Evolutionary conservation across 176 grass and related monocot genomes (phyloP).

Genomic region (Zoysia japonica): DNA sequence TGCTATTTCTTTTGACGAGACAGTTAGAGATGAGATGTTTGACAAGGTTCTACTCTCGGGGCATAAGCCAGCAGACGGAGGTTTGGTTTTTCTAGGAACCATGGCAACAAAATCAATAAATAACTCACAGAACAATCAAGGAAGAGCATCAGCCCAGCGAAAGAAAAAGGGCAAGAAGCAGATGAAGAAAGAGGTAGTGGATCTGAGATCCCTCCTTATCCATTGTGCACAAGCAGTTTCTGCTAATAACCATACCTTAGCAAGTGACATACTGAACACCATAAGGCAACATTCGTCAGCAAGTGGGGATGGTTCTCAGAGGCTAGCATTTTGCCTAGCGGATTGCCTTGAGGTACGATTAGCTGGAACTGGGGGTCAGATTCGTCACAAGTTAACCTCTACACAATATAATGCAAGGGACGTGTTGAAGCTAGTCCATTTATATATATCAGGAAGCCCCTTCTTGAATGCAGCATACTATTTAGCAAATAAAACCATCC

Average conservation of each 20-base stretch:
- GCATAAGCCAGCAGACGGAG: conserved; percentile 18
- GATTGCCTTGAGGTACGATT: conserved; percentile 60
- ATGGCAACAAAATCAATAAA: background rate
- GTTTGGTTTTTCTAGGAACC: conserved; percentile 11
- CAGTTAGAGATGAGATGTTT: conserved; percentile 42
- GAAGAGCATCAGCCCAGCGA: background rate
- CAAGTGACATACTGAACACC: conserved; percentile 39
- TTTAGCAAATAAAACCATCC: conserved; percentile 59
- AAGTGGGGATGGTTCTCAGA: conserved; percentile 52
- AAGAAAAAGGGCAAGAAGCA: conserved; percentile 29
- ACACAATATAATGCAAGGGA: conserved; percentile 22
- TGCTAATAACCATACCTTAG: conserved; percentile 42
- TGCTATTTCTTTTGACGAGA: conserved; percentile 32
- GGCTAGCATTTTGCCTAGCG: conserved; percentile 55
- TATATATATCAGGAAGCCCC: conserved; percentile 36
- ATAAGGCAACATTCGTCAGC: conserved; percentile 52
- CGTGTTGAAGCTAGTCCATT: conserved; percentile 39
- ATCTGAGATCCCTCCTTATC: conserved; percentile 57
- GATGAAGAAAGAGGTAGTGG: conserved; percentile 51
- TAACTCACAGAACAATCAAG: conserved; percentile 10
- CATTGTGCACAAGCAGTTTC: conserved; percentile 60
- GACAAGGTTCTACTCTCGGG: conserved; percentile 58
- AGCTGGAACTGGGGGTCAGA: conserved; percentile 55
- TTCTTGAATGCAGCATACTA: conserved; percentile 47
- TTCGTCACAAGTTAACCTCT: conserved; percentile 32